These are phyloP conservation scores for Candida dubliniensis DNA, from an alignment of 1,139 yeast species.

Conservation along the genomic window DNA sequence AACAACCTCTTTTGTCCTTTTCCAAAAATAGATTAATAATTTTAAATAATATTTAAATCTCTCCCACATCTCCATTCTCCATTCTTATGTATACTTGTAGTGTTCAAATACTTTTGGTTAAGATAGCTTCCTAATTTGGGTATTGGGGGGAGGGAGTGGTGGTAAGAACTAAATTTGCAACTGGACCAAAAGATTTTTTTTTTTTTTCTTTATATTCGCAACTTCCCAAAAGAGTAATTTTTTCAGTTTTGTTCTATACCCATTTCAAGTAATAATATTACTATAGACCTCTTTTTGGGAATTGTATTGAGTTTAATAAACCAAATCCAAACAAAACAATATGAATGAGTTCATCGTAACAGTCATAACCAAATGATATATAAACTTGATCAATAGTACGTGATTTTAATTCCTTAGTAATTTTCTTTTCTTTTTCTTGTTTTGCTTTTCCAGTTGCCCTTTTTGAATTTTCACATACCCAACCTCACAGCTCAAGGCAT, in stretches of 20 bases:
- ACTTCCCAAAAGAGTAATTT: slow-evolving; percentile 5
- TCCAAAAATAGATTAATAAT: no score
- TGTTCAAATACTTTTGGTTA: neutral
- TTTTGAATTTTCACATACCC: neutral
- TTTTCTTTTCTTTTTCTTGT: neutral
- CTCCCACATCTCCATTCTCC: no score
- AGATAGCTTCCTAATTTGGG: neutral
- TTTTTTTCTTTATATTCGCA: slow-evolving; percentile 1
- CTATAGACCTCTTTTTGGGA: neutral
- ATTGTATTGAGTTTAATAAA: neutral
- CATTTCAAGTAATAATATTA: slow-evolving; percentile 2
- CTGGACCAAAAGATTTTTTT: neutral
- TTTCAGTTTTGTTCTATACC: neutral
- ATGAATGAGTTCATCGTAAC: neutral
- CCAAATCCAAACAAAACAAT: neutral
- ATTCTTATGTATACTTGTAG: no score
- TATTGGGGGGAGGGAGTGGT: no score
- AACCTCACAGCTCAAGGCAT: neutral
- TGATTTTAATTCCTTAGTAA: neutral
- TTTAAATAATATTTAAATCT: no score
- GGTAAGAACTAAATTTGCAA: neutral
- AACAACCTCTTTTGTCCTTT: no score
- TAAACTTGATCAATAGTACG: slow-evolving; percentile 4
- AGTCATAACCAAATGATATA: slow-evolving; percentile 1
- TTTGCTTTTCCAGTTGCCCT: neutral